Evolutionary conservation across 768 basidiomycete species (phyloP).

Genomic region (Naematelia encephala): DNA sequence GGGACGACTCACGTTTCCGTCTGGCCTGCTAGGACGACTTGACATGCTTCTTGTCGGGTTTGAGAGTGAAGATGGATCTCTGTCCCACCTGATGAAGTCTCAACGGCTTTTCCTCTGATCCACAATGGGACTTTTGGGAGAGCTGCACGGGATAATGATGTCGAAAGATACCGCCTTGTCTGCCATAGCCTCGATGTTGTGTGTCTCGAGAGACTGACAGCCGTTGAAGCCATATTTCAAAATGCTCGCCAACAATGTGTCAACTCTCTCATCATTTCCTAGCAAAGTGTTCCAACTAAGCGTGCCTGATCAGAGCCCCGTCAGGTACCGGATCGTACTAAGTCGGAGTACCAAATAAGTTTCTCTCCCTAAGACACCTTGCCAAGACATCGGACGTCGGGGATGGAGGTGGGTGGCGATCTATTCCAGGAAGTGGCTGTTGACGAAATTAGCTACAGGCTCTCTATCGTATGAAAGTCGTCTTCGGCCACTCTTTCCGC

Average conservation of each 20-base stretch:
- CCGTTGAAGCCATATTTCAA: no score
- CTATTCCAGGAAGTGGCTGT: background rate
- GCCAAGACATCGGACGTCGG: background rate
- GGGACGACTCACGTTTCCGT: slow-evolving; percentile 23
- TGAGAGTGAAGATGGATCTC: slow-evolving; percentile 16
- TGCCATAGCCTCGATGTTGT: background rate
- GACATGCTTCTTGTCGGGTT: slow-evolving; percentile 18
- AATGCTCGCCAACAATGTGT: no score
- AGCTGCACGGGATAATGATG: background rate
- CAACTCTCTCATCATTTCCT: no score
- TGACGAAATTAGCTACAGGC: background rate
- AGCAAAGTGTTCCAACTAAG: no score
- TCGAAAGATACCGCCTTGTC: background rate
- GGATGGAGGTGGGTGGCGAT: background rate
- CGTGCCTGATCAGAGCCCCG: background rate
- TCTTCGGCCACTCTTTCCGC: no score
- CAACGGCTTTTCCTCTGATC: slow-evolving; percentile 19
- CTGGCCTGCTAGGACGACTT: slow-evolving; percentile 30
- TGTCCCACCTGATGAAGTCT: slow-evolving; percentile 5
- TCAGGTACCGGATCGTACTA: background rate
- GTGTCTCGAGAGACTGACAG: no score
- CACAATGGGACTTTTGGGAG: slow-evolving; percentile 22
- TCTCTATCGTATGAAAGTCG: no score
- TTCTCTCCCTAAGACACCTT: background rate
- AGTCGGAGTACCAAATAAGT: background rate